Evolutionary conservation across 148 eudicot genomes (phyloP).

Genomic region (Mesembryanthemum crystallinum): DNA sequence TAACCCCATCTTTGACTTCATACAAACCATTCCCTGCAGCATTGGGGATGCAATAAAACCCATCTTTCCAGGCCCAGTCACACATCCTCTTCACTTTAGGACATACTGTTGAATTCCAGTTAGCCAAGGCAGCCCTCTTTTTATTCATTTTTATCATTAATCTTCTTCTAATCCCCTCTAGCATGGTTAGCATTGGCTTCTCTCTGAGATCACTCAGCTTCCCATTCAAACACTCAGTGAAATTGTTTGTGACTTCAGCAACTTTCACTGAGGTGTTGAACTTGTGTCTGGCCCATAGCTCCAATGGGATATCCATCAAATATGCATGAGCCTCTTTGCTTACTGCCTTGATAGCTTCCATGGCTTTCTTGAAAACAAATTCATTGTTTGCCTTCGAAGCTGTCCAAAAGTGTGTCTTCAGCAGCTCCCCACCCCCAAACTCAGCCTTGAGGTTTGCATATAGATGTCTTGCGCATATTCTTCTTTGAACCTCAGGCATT

Average conservation of each 20-base stretch:
- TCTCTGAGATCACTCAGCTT: constrained; percentile 5
- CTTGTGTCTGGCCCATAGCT: constrained; percentile 8
- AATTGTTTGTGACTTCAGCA: constrained; percentile 4
- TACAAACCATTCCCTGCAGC: too few relatives aligned
- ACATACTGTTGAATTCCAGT: neutral
- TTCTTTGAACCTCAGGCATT: neutral
- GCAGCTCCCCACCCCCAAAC: neutral
- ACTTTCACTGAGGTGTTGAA: neutral
- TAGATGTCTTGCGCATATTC: constrained; percentile 3
- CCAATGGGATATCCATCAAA: neutral
- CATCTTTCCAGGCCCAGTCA: too few relatives aligned
- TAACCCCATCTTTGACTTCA: too few relatives aligned
- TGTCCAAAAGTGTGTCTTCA: neutral
- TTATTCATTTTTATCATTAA: constrained; percentile 3
- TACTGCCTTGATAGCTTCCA: neutral
- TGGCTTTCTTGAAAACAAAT: neutral
- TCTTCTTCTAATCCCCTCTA: neutral
- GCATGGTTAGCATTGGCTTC: constrained; percentile 5
- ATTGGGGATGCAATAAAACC: too few relatives aligned
- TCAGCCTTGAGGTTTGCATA: constrained; percentile 4
- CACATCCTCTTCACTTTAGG: neutral
- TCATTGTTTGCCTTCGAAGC: neutral
- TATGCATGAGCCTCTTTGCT: neutral
- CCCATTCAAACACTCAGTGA: constrained; percentile 10
- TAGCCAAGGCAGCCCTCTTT: neutral